Evolutionary conservation across 2,329 filamentous ascomycete genomes (phyloP), one percentile per base, ranked within the genome.

Genomic region (Phialophora macrospora): DNA sequence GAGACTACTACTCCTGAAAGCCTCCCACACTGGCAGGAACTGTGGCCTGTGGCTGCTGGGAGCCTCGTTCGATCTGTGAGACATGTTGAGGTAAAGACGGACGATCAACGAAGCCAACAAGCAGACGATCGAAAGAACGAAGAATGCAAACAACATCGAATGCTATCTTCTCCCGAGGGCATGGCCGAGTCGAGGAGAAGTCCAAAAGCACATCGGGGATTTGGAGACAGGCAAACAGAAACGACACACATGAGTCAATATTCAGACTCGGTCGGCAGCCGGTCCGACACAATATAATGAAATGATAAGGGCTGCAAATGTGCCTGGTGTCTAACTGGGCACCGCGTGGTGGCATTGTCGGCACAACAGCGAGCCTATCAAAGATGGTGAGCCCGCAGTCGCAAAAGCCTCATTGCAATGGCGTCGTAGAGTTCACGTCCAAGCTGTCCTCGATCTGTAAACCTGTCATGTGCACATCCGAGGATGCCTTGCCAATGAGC

Each of bases 111-210:
- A 17, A 46, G 58, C 59, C 24, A 60, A 28, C 11, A 61, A 7
- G 51, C 17, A 67, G 28, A 60, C 41, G 51, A 52, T 26, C n/a
- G 9, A 34, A 32, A 38, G 17, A 41, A 41, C 28, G 22, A 65
- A 49, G 46, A 56, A n/a, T 5, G 48, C 28, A 26, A 4, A 38
- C 55, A 64, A 38, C 62, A 64, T 64, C 56, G 58, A 58, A 59
- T 24, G 32, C 28, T 17, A 26, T 49, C 2, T n/a, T n/a, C 44
- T 55, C 20, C 26, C n/a, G 32, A 20, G 9, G 46, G 44, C 48
- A 63, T 38, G 17, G 30, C 30, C 9, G 49, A 41, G 44, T 14
- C 32, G 11, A 22, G 34, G 28, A 38, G 30, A 30, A 54, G 24
- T 57, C 30, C 44, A 51, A 63, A 63, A 44, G 24, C 61, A 63